Percentiles rank a stretch among this genome's conserved stretches.
These are phyloP conservation scores for Aspergillus baeticus DNA, from an alignment of 495 filamentous ascomycete species.

Conservation along the genomic window DNA sequence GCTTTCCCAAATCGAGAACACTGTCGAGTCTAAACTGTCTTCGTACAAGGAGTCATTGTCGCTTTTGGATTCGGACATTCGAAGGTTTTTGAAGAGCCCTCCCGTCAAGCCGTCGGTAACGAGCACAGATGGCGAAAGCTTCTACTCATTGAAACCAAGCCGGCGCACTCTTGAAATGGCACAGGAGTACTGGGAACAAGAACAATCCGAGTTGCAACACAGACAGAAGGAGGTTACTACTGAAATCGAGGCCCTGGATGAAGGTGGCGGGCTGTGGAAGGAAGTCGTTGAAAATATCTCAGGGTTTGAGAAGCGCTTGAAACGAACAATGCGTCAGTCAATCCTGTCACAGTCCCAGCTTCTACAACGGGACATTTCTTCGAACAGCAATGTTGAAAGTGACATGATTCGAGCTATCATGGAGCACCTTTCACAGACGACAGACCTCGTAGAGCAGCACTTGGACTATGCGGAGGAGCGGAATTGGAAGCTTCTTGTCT, in stretches of 20 bases:
- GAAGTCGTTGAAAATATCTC: conserved; percentile 61
- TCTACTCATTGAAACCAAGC: conserved; percentile 59
- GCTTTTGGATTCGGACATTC: conserved; percentile 54
- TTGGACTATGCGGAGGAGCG: conserved; percentile 45
- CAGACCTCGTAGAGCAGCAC: conserved; percentile 35
- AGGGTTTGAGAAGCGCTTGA: conserved; percentile 66
- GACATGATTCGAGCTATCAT: conserved; percentile 37
- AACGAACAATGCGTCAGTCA: conserved; percentile 50
- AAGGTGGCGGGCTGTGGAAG: conserved; percentile 80
- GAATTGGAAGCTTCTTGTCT: conserved; percentile 86
- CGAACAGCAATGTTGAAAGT: conserved; percentile 19
- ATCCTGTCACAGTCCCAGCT: conserved; percentile 26
- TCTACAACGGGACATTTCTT: conserved; percentile 10
- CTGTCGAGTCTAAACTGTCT: conserved; percentile 58
- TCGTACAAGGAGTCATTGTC: conserved; percentile 56
- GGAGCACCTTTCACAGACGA: conserved; percentile 42
- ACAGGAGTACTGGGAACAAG: conserved; percentile 69
- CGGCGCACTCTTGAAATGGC: conserved; percentile 77
- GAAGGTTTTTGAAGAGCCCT: conserved; percentile 38
- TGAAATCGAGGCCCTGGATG: conserved; percentile 77
- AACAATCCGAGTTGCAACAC: conserved; percentile 55
- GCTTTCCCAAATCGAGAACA: conserved; percentile 63
- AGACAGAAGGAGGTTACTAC: conserved; percentile 59
- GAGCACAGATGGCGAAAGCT: conserved; percentile 26
- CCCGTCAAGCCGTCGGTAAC: conserved; percentile 45